Evolutionary conservation across 305 asterid genomes (phyloP).

Genomic region (Caryopteris hybrid): DNA sequence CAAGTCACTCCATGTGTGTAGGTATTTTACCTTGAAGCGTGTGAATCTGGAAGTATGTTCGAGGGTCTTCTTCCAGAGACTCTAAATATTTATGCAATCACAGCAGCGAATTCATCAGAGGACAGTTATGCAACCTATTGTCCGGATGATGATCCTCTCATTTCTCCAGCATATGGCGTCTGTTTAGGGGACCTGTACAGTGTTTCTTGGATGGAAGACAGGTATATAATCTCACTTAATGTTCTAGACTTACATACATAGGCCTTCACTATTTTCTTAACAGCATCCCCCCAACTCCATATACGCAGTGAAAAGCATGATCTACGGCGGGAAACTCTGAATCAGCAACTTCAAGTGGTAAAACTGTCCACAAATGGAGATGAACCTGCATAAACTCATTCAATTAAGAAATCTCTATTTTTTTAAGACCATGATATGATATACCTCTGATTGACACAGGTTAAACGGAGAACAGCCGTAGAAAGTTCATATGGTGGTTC

Average conservation of each 20-base stretch:
- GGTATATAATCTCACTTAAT: constrained; percentile 13
- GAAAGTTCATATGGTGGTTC: constrained; percentile 22
- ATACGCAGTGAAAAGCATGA: constrained; percentile 25
- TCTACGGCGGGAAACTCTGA: constrained; percentile 23
- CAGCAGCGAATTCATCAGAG: constrained; percentile 36
- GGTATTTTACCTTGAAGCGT: constrained; percentile 44
- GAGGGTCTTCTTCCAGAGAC: constrained; percentile 39
- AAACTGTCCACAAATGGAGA: neutral
- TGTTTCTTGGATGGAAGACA: constrained; percentile 47
- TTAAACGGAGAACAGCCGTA: constrained; percentile 24
- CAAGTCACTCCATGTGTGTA: neutral
- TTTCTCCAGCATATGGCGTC: constrained; percentile 21
- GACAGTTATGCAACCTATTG: constrained; percentile 34
- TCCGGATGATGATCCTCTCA: constrained; percentile 10
- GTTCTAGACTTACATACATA: neutral
- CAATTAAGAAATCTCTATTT: neutral
- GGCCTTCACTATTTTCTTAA: neutral
- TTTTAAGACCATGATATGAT: neutral
- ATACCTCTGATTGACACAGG: constrained; percentile 16
- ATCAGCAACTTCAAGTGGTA: constrained; percentile 22
- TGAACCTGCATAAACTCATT: neutral
- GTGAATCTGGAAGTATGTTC: constrained; percentile 44
- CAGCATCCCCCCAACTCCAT: neutral
- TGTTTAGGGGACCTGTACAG: constrained; percentile 40
- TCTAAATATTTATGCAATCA: constrained; percentile 34